Evolutionary conservation across 2,329 filamentous ascomycete species (phyloP).

Genomic region (Paecilomyces fulvus): DNA sequence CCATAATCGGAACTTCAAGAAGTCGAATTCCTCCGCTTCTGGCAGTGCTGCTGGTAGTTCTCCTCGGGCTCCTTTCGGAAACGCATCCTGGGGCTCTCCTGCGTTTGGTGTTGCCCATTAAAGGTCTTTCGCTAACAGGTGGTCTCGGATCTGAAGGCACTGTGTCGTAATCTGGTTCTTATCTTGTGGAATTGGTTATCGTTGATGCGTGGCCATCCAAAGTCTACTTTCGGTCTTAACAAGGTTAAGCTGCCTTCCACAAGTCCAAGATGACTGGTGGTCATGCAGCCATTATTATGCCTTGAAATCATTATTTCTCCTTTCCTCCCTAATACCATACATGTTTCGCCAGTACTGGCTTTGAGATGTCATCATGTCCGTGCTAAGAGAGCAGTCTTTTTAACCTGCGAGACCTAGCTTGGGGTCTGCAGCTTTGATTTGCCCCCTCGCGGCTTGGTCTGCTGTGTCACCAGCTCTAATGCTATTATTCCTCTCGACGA

Average conservation of each 20-base stretch:
- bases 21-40: conserved; percentile 16
- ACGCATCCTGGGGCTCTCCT: conserved; percentile 20
- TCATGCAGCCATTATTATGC: background rate
- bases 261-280: background rate
- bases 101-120: conserved; percentile 16
- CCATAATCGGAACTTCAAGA: conserved; percentile 14
- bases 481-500: background rate
- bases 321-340: background rate
- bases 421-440: background rate
- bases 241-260: background rate
- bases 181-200: background rate
- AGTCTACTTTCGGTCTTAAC: conserved; percentile 28
- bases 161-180: background rate
- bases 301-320: background rate
- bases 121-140: background rate
- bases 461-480: background rate
- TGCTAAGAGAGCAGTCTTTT: background rate
- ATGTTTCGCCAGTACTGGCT: background rate
- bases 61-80: conserved; percentile 18
- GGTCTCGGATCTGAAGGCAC: background rate
- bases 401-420: background rate
- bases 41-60: conserved; percentile 14
- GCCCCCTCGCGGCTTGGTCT: background rate
- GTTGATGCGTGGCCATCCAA: background rate
- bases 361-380: background rate